Evolutionary conservation across 2,329 filamentous ascomycete species (phyloP).

Genomic region (Escovopsis sp.): DNA sequence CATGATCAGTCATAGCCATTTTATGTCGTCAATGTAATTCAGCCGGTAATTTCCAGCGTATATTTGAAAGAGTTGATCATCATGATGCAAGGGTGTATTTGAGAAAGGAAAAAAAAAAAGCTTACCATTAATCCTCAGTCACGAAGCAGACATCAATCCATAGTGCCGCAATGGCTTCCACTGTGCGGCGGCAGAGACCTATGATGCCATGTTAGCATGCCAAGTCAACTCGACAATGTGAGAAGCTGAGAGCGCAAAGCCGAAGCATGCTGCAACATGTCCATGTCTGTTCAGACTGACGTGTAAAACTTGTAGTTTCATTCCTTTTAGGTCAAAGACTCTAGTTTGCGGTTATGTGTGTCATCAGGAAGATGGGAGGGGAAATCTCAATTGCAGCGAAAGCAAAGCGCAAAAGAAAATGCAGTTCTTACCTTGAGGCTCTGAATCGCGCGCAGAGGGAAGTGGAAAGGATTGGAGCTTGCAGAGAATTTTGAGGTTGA

Average conservation of each 20-base stretch:
- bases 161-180: background rate
- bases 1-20: slow-evolving; percentile 72
- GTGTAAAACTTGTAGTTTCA: slow-evolving; percentile 75
- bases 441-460: background rate
- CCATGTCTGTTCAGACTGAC: slow-evolving; percentile 65
- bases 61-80: slow-evolving; percentile 56
- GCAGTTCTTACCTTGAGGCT: slow-evolving; percentile 4
- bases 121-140: slow-evolving; percentile 14
- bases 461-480: slow-evolving; percentile 4
- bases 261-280: slow-evolving; percentile 7
- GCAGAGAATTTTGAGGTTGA: background rate
- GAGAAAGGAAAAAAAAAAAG: slow-evolving; percentile 1
- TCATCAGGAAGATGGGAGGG: slow-evolving; percentile 49
- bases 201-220: slow-evolving; percentile 12
- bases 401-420: slow-evolving; percentile 5
- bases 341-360: slow-evolving; percentile 81
- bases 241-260: background rate
- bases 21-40: slow-evolving; percentile 66
- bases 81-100: slow-evolving; percentile 12
- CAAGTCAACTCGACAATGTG: slow-evolving; percentile 1
- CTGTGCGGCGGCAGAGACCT: slow-evolving; percentile 7
- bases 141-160: background rate
- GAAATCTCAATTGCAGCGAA: background rate
- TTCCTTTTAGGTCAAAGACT: slow-evolving; percentile 82
- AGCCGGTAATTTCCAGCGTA: slow-evolving; percentile 95